Evolutionary conservation across 1,284 basidiomycete genomes (phyloP), one percentile per base, ranked within the genome.

Genomic region (Leccinum fallax): DNA sequence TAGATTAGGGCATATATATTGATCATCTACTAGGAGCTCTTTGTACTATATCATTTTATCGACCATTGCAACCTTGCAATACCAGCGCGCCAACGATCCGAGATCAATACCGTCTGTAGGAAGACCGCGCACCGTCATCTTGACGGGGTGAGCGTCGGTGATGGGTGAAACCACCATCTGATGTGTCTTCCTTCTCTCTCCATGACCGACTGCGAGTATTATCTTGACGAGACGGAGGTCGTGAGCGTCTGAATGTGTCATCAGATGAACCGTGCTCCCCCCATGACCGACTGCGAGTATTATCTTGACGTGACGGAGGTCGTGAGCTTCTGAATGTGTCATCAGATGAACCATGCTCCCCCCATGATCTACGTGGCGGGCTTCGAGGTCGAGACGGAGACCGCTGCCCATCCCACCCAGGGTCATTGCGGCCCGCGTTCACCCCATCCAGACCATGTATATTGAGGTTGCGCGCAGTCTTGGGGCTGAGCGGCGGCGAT

Each of bases 381-480:
- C 54, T 62, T 19, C 24, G 48, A 4, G 36, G 15, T 21, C 55
- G 34, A 34, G 69, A 55, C 10, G 65, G 59, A 54, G 68, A 38
- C 8, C 56, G 62, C 24, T 61, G 0, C 36, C 43, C 59, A 34
- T 32, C 60, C 54, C 59, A 1, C 28, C 57, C 61, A 51, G 36
- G 55, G 7, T 60, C 51, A 24, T 55, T 34, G 21, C 58, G 61
- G 24, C 61, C 43, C 4, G 60, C 60, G 21, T 82, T 79, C 43
- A 84, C 62, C 24, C 84, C 84, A 28, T 67, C 71, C 11, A 81
- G 78, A 0, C 84, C 85, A 67, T 78, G 82, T 68, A 90, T 71
- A 4, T 81, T 81, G 81, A 90, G 87, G 79, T 83, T 87, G 53
- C 83, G 85, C 28, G 85, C 81, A 2, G 83, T 82, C 72, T 76